Evolutionary conservation across 164 flowering plant genomes (phyloP), one percentile per base, ranked within the genome.

Genomic region (Stephania japonica): DNA sequence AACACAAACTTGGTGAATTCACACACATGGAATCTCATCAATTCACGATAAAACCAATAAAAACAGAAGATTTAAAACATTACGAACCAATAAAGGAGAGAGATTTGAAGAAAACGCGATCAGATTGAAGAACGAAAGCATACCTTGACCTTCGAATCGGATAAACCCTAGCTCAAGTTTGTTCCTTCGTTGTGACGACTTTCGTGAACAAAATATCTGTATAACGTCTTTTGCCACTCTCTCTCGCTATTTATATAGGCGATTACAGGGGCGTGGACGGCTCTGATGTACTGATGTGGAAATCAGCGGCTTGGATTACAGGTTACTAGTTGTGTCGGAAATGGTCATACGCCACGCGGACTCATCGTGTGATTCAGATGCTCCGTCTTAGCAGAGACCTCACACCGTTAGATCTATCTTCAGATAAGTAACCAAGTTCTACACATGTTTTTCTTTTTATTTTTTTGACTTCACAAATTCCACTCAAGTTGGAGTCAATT

Each of bases 171-270:
- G 10, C 13, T 65, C 11, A 1, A 1, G 12, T 49, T 56, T 56
- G 14, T 56, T 56, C n/a, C 21, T n/a, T 24, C 21, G 8, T 24
- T 19, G 21, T 9, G 3, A 24, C 64, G 64, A 61, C 41, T 63
- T 42, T 61, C 49, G 21, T 1, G 38, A 32, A 32, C 38, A 32
- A 32, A 32, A 32, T 32, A 32, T 32, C 38, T 32, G 38, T 4
- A 32, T 0, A 0, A 4, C 2, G 38, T 62, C 18, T n/a, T 10
- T 8, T 25, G 7, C 19, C 21, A 11, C 62, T 0, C 13, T 43
- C 59, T 25, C 69, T n/a, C 42, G 63, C 9, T 12, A 72, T 65
- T 72, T 72, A 72, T 72, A 65, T 7, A 5, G 64, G 24, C 23
- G 18, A 65, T 42, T 32, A 43, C 4, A 9, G 16, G 5, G 9